Base-by-base conservation (phyloP, 768 basidiomycete genomes). In the Leccinellum rugosiceps region DNA sequence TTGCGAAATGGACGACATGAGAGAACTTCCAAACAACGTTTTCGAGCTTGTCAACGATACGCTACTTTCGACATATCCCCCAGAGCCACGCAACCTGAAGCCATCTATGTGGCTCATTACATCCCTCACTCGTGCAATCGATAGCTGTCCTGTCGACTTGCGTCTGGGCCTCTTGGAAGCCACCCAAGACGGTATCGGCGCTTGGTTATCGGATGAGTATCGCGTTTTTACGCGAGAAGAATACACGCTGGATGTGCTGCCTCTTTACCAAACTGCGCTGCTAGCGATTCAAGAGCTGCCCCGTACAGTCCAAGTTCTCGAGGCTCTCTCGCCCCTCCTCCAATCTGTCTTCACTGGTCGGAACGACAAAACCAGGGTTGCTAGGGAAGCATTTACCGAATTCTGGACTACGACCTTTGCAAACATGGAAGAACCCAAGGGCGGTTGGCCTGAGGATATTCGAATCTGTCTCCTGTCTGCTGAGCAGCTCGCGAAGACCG, bases 141-240 rank as follows among this genome's bases (percentile, higher is more conserved):
- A 87, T 55, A 61, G 70, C 0, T 87, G 85, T 64, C 85, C 87
- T 2, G 57, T 60, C 5, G 79, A 78, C 44, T 72, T 83, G 50
- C 66, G 78, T 43, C 59, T 76, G 21, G 68, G 71, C 23, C 63
- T 87, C 41, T 65, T 90, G 49, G 77, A 80, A 48, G 55, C 67
- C 13, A 55, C 84, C 14, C 79, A 84, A 59, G 85, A 83, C 1
- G 83, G 85, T 10, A 50, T 88, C 25, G 66, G 74, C 43, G 61
- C 77, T 14, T 92, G 90, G 90, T 67, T 91, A 30, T 76, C 79
- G 19, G 90, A 92, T 69, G 81, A 84, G 50, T 73, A 71, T 44
- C 64, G 67, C 23, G 73, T 76, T 8, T 82, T 87, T 70, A 73
- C 74, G 13, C 74, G 73, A 30, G 78, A 80, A 25, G 84, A 87